Base-by-base conservation (phyloP, 495 filamentous ascomycete genomes). In the Penicillium egyptiacum region DNA sequence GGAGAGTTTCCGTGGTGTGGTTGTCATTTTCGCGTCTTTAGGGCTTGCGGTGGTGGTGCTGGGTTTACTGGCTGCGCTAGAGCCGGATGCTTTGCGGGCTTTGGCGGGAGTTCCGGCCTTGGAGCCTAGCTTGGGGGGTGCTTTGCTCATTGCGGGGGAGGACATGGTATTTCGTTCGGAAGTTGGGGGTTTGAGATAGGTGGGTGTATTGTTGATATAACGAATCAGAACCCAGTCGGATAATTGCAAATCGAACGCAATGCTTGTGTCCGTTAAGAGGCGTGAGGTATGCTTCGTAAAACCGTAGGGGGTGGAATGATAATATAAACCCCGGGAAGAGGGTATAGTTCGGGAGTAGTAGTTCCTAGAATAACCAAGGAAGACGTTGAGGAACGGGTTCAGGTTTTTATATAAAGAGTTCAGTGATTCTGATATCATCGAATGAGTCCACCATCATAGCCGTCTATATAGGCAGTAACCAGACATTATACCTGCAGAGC, bases 101-200 rank as follows among this genome's bases (percentile, higher is more conserved):
- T 82, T 83, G 43, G 79, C 71, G n/a, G 81, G 80, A 16, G 80
- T 82, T 17, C 48, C 56, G 26, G 63, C 31, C 42, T 69, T 67
- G 1, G 64, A 64, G 28, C 64, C 64, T 8, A 69, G 41, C 57
- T 67, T 69, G 11, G 55, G 64, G 10, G 66, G 59, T 46, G 61
- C 64, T 62, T 63, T 69, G 45, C 26, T 59, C 52, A 62, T 59
- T 5, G 64, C 54, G 20, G 64, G 58, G 23, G 64, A 62, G 5
- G 66, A 57, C 66, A 69, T 69, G 10, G 10, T 61, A 55, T 46
- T 23, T 49, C 9, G 22, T 30, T 57, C 33, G 41, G 11, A n/a
- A 35, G n/a, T 37, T 37, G 14, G 33, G 23, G 26, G 30, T 5
- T 31, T 11, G 9, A 31, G 30, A 9, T 37, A 35, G 37, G 41